Conservation (phyloP, 73 alveolate species). For the Tetrahymena malaccensis region DNA sequence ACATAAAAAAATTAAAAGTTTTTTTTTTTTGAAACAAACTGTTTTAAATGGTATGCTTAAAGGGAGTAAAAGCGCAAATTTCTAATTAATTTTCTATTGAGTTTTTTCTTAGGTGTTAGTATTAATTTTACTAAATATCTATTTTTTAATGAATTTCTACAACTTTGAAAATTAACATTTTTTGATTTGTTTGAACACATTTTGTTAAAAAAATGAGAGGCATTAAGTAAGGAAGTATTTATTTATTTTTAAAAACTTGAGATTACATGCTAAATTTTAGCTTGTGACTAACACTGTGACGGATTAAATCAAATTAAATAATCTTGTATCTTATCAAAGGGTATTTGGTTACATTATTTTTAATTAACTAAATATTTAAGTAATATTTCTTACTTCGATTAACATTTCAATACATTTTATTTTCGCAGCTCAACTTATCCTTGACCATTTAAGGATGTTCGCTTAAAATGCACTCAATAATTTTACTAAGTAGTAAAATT, state of each 20-base stretch:
- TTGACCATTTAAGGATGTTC: not conserved
- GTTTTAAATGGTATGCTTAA: too few species aligned
- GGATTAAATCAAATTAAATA: not conserved
- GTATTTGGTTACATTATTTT: not conserved
- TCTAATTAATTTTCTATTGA: too few species aligned
- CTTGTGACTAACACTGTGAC: not conserved
- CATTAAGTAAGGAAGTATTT: not conserved
- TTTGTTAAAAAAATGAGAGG: not conserved
- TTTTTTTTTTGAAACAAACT: too few species aligned
- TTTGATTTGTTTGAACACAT: not conserved
- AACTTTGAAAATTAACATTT: not conserved
- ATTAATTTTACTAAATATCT: not conserved
- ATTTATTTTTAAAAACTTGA: not conserved
- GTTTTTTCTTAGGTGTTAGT: not conserved
- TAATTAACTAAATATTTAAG: not conserved
- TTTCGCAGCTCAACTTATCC: not conserved
- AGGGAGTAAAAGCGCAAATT: too few species aligned
- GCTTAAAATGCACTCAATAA: not conserved
- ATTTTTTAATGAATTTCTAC: not conserved
- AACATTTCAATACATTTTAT: too few species aligned
- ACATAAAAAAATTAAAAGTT: too few species aligned
- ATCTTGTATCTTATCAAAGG: not conserved
- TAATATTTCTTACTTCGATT: not conserved
- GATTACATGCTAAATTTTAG: not conserved
- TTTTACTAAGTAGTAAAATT: too few species aligned